A percentile compares a stretch with the other conserved stretches of the same genome.
phyloP scores from a whole-genome alignment of 306 rosid genomes.

The Rosa rugosa region DNA sequence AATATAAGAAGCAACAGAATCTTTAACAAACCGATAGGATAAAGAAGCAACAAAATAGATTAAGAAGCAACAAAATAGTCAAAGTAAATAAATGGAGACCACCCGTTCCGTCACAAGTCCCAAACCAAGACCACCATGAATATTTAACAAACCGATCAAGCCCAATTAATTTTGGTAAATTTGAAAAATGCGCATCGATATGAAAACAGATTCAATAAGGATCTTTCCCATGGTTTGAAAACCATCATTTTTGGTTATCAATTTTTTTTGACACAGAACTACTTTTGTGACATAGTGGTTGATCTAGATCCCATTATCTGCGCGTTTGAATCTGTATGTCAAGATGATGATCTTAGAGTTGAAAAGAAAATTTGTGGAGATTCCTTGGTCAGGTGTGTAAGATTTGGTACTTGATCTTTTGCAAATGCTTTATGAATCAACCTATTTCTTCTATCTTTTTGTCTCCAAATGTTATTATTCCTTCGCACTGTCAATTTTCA shows the following conservation, averaged over 20 bases:
- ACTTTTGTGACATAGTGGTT: background rate
- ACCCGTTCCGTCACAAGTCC: too few species aligned
- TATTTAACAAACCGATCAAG: too few species aligned
- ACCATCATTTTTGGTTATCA: background rate
- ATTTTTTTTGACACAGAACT: background rate
- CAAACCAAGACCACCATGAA: too few species aligned
- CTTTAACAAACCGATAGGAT: too few species aligned
- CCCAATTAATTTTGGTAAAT: too few species aligned
- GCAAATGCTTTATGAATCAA: background rate
- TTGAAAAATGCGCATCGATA: too few species aligned
- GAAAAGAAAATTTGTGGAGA: slow-evolving; percentile 61
- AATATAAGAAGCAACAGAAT: too few species aligned
- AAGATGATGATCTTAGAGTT: slow-evolving; percentile 58
- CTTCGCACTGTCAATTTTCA: background rate
- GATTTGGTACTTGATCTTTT: slow-evolving; percentile 3
- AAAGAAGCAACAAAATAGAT: too few species aligned
- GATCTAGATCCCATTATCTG: background rate
- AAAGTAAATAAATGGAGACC: too few species aligned
- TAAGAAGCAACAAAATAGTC: too few species aligned
- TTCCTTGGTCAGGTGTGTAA: slow-evolving; percentile 37
- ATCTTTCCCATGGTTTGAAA: slow-evolving; percentile 2
- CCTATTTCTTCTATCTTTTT: background rate
- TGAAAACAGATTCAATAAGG: too few species aligned
- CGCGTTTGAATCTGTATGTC: slow-evolving; percentile 64
- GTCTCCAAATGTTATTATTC: background rate